Conservation (phyloP, 2,329 filamentous ascomycete species). For the Colletotrichum limetticola region DNA sequence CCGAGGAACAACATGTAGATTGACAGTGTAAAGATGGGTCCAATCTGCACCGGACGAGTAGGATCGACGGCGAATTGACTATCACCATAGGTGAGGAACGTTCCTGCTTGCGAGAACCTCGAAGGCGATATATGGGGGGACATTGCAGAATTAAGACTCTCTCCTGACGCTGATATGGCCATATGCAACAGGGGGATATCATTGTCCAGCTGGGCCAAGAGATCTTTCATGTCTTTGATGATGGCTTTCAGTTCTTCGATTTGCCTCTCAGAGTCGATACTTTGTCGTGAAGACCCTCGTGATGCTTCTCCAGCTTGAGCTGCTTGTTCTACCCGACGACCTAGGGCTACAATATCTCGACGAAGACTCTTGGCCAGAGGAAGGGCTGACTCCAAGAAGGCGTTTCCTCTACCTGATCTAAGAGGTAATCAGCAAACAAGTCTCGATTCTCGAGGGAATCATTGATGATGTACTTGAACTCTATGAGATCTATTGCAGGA, state of each 20-base stretch:
- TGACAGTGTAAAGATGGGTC: slow-evolving; percentile 85
- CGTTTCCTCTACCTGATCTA: slow-evolving; percentile 65
- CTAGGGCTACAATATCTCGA: slow-evolving; percentile 84
- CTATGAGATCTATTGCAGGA: slow-evolving; percentile 91
- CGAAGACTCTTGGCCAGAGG: slow-evolving; percentile 84
- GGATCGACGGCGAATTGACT: slow-evolving; percentile 79
- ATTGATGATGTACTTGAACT: slow-evolving; percentile 74
- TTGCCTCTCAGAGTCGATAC: slow-evolving; percentile 63
- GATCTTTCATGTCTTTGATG: slow-evolving; percentile 76
- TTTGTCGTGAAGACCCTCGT: slow-evolving; percentile 52
- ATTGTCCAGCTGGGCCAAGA: slow-evolving; percentile 86
- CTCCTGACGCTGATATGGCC: slow-evolving; percentile 93
- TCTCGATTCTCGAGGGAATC: neutral
- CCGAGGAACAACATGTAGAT: slow-evolving; percentile 95
- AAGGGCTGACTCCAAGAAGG: slow-evolving; percentile 82
- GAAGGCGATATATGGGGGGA: slow-evolving; percentile 90
- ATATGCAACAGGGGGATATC: slow-evolving; percentile 92
- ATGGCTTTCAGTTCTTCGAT: slow-evolving; percentile 76
- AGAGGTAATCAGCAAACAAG: slow-evolving; percentile 37
- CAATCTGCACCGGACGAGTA: slow-evolving; percentile 78
- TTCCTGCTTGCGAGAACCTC: slow-evolving; percentile 90
- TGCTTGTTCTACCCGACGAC: slow-evolving; percentile 77
- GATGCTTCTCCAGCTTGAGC: slow-evolving; percentile 70
- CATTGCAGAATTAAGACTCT: slow-evolving; percentile 82
- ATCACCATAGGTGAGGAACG: slow-evolving; percentile 88